Conservation (phyloP, 2,329 filamentous ascomycete genomes). For the Colletotrichum spinosum region DNA sequence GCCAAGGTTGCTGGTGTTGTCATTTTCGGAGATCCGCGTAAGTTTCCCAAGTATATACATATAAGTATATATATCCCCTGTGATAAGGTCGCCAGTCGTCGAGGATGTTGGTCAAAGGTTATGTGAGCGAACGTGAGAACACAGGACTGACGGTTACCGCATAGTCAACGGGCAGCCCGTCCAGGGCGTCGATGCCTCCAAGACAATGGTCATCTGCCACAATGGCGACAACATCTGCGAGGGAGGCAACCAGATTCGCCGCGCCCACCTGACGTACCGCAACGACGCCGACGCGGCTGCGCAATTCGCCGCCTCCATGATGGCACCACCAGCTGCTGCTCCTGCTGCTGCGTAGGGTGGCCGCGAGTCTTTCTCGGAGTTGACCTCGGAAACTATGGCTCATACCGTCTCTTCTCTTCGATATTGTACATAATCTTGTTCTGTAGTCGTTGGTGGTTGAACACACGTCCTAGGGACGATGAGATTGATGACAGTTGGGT, state of each 20-base stretch:
- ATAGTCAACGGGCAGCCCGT: conserved; percentile 32
- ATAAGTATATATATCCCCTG: too few species aligned
- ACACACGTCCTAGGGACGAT: too few species aligned
- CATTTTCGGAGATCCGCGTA: conserved; percentile 45
- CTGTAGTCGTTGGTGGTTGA: neutral
- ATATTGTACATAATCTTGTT: conserved; percentile 3
- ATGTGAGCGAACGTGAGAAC: neutral
- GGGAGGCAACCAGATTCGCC: conserved; percentile 43
- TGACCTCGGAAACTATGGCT: conserved; percentile 23
- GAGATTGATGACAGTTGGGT: neutral
- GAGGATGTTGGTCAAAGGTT: conserved; percentile 39
- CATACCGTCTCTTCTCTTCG: neutral
- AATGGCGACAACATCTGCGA: conserved; percentile 48
- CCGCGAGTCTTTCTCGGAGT: conserved; percentile 19
- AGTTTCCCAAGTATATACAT: neutral
- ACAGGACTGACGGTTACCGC: too few species aligned
- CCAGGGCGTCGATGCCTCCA: conserved; percentile 20
- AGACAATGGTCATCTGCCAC: conserved; percentile 46
- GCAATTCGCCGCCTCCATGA: conserved; percentile 31
- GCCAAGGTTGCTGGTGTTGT: conserved; percentile 45
- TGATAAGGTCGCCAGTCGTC: conserved; percentile 34
- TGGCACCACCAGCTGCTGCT: neutral
- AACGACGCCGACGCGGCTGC: conserved; percentile 45
- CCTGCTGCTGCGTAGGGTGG: neutral
- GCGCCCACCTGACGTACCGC: conserved; percentile 44